Base-by-base conservation (phyloP, 768 basidiomycete species). In the Trametes gibbosa region DNA sequence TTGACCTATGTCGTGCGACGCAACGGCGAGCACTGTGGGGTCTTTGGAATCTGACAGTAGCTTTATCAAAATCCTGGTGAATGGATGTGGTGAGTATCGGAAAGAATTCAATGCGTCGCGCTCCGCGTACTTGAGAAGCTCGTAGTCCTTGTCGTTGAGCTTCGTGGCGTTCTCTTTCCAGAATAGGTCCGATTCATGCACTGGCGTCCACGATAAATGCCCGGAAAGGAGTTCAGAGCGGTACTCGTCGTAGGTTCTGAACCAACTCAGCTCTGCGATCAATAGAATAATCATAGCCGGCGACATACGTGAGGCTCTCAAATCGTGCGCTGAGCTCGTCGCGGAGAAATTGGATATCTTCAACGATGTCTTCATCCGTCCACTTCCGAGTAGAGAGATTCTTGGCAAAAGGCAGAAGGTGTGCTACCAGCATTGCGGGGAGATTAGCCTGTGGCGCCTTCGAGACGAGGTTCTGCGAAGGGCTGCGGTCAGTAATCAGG, bases 201-300 rank as follows among this genome's bases (percentile, higher is more conserved):
- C 90, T 13, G 96, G 95, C 5, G 92, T 87, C 97, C 97, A 98
- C 6, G 92, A 90, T 24, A 98, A 75, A 70, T 94, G 93, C 1
- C 95, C 95, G 5, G 90, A 92, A 17, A 84, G 77, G 29, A 99
- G 76, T 71, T 98, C 96, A 0, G 93, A 95, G 12, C 82, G 84
- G 69, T 98, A 99, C 73, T 98, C 95, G 70, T 98, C 97, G 70
- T 91, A 99, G 0, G 94, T 99, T 58, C 95, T 98, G 63, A 21
- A 13, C 13, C 0, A 37, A 32, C 29, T 17, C 25, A 13, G 55
- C 4, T 9, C 14, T 3, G 1, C 42, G 12, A 21, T 21, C 10
- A n/a, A 16, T 7, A 19, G 27, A 49, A 24, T 17, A 21, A 8
- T 4, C 29, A 5, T 32, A 32, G 10, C 29, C 10, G 29, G 29